Evolutionary conservation across 2,329 filamentous ascomycete genomes (phyloP).

Genomic region (Fusarium algeriense): DNA sequence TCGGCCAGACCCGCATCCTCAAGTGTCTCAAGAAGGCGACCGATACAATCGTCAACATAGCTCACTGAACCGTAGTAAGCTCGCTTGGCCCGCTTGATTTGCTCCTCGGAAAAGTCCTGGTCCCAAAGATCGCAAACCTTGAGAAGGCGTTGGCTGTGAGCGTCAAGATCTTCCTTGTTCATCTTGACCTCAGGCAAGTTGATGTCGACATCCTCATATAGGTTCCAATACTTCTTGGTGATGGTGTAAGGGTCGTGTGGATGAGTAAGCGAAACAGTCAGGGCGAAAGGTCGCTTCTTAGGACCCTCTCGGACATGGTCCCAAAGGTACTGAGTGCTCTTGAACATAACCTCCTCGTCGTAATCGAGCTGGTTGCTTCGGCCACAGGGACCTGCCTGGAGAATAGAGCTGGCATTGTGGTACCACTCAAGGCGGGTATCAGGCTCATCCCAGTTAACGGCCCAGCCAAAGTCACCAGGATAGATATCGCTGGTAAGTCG

Average conservation of each 20-base stretch:
- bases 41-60: conserved; percentile 94
- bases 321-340: conserved; percentile 88
- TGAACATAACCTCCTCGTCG: conserved; percentile 96
- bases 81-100: conserved; percentile 85
- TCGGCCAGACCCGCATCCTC: conserved; percentile 84
- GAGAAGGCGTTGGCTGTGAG: conserved; percentile 87
- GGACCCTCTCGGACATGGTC: conserved; percentile 87
- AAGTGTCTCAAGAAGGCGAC: conserved; percentile 81
- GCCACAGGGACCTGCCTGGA: conserved; percentile 89
- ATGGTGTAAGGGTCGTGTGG: conserved; percentile 97
- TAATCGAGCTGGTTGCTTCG: conserved; percentile 96
- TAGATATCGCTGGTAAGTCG: conserved; percentile 96
- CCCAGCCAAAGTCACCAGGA: conserved; percentile 93
- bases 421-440: conserved; percentile 92
- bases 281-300: conserved; percentile 80
- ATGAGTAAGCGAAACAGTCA: conserved; percentile 94
- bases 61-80: conserved; percentile 95
- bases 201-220: conserved; percentile 91
- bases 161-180: conserved; percentile 83
- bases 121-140: conserved; percentile 90
- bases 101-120: conserved; percentile 84
- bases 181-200: conserved; percentile 83
- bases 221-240: conserved; percentile 91
- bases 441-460: conserved; percentile 94
- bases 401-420: conserved; percentile 93